Conservation (phyloP, 305 asterid species). For the Solanum hybrid region DNA sequence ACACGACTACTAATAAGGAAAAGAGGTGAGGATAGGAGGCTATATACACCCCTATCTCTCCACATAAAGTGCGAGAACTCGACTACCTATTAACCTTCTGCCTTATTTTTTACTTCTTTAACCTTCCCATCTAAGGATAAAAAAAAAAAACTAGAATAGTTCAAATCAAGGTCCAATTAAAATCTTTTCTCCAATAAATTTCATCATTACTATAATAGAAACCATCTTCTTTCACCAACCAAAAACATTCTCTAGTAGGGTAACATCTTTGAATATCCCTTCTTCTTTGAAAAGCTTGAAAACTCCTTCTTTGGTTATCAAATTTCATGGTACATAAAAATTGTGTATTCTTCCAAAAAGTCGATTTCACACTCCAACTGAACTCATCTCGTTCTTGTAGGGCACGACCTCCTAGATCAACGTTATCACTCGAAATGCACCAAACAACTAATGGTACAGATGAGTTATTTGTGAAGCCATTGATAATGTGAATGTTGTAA, state of each 20-base stretch:
- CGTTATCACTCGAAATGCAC: neutral
- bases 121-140: neutral
- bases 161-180: slow-evolving; percentile 5
- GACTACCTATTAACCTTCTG: neutral
- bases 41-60: neutral
- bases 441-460: slow-evolving; percentile 8
- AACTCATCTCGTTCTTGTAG: slow-evolving; percentile 8
- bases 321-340: slow-evolving; percentile 5
- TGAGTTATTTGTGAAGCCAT: slow-evolving; percentile 13
- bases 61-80: neutral
- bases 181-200: slow-evolving; percentile 3
- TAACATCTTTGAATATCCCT: neutral
- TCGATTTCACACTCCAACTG: slow-evolving; percentile 6
- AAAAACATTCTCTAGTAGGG: neutral
- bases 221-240: slow-evolving; percentile 12
- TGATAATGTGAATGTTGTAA: slow-evolving; percentile 6
- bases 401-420: slow-evolving; percentile 4
- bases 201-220: slow-evolving; percentile 11
- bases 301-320: neutral
- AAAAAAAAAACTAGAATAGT: neutral
- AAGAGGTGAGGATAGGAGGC: neutral
- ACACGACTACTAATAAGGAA: neutral
- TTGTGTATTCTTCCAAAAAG: neutral
- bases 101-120: neutral
- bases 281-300: neutral